A percentile compares a stretch with the other conserved stretches of the same genome.
phyloP scores from a whole-genome alignment of 169 alveolate genomes.

The Eimeria zaria region DNA sequence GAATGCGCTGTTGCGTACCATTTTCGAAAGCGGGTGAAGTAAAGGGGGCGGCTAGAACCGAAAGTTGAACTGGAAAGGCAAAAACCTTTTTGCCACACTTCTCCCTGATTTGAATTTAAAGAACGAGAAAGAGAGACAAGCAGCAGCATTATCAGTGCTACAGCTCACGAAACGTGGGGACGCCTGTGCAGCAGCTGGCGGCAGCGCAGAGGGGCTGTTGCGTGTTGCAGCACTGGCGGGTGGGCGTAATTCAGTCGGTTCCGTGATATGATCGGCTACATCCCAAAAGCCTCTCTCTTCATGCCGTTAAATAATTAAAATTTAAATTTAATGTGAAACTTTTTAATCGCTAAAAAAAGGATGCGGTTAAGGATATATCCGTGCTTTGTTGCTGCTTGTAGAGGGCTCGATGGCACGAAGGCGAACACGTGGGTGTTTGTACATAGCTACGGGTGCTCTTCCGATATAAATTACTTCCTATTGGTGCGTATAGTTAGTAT shows the following conservation, averaged over 20 bases:
- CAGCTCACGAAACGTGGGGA: slow-evolving; percentile 72
- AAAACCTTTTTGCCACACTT: slow-evolving; percentile 6
- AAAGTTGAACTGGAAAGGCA: slow-evolving; percentile 10
- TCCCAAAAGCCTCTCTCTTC: too few species aligned
- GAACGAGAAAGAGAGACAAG: not conserved
- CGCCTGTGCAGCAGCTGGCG: slow-evolving; percentile 73
- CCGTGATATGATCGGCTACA: not conserved
- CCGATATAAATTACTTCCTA: not conserved
- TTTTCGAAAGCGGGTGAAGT: slow-evolving; percentile 57
- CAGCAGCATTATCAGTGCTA: not conserved
- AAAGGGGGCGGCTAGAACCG: slow-evolving; percentile 76
- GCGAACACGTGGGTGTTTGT: not conserved
- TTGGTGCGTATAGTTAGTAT: not conserved
- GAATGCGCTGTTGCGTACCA: slow-evolving; percentile 60
- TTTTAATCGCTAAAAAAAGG: not conserved
- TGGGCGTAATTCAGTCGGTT: not conserved
- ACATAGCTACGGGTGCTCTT: not conserved
- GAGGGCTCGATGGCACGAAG: not conserved
- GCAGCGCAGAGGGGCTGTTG: slow-evolving; percentile 71
- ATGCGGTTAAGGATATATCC: not conserved
- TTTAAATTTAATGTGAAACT: not conserved
- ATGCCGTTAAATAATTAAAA: not conserved
- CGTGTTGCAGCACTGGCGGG: slow-evolving; percentile 34
- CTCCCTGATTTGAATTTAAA: slow-evolving; percentile 25
- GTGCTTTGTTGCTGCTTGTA: not conserved